Evolutionary conservation across 73 alveolate species (phyloP), one percentile per base, ranked within the genome.

Genomic region (Paramecium sexaurelia): DNA sequence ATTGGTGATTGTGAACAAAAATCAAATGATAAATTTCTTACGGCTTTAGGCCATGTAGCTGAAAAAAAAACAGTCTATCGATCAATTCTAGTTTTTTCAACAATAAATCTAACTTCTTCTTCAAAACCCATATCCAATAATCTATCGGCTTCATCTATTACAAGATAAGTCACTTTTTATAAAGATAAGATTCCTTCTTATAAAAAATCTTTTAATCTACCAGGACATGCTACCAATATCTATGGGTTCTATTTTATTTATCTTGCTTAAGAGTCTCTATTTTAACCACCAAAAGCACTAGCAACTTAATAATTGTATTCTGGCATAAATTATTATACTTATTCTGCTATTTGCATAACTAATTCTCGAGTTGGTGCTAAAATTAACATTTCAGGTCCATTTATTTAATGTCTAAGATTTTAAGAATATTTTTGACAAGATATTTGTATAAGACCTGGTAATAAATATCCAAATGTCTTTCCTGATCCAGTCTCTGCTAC

Each of bases 121-220:
- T 95, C 98, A 84, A 95, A 95, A 1, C 98, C 98, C 92, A 95
- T 91, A 91, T 95, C 98, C 91, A 29, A 88, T 95, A 95, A 88
- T 95, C 97, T 86, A 95, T 95, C 98, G 39, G 98, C 98, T 93
- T 95, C 98, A 85, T 95, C 98, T 20, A 95, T 84, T 17, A 95
- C 96, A 17, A 95, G 93, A 86, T 92, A 95, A 20, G 97, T 93
- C 13, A 93, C 90, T 55, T 94, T 89, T 32, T 82, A 45, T 91
- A 95, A 93, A 73, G 84, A 83, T 17, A 91, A 82, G 1, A 90
- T 56, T 71, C 92, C 87, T 5, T 93, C 94, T 82, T 88, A 61
- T 84, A 95, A 85, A 90, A 95, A 84, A 40, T 95, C 98, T 39
- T 90, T 89, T 47, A 95, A 85, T 87, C 98, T 93, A 20, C 97